phyloP scores from a whole-genome alignment of 305 asterid species.

The Fraxinus angustifolia region DNA sequence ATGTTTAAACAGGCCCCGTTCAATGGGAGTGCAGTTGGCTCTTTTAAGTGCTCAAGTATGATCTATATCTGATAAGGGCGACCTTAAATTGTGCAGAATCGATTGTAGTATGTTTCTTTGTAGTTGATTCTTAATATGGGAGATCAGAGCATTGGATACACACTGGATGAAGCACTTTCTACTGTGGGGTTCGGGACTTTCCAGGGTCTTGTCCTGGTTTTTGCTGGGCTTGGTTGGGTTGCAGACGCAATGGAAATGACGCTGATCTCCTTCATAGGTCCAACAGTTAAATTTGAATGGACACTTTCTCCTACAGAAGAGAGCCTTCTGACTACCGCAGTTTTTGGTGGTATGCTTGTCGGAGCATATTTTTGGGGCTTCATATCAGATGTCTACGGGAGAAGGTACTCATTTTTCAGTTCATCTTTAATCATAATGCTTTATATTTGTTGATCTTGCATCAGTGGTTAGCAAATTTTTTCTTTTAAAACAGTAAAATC shows the following conservation, averaged over 20 bases:
- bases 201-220: conserved; percentile 59
- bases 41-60: too few relatives aligned
- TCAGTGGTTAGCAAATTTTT: too few relatives aligned
- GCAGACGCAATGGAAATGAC: conserved; percentile 81
- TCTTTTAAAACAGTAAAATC: too few relatives aligned
- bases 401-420: conserved; percentile 42
- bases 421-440: not conserved
- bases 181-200: conserved; percentile 71
- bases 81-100: not conserved
- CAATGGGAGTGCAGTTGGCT: too few relatives aligned
- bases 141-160: conserved; percentile 32
- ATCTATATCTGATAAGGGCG: not conserved
- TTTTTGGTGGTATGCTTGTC: conserved; percentile 79
- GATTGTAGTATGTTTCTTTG: not conserved
- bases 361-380: conserved; percentile 74
- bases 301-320: conserved; percentile 61
- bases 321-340: conserved; percentile 70
- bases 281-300: conserved; percentile 72
- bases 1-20: too few relatives aligned
- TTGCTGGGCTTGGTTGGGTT: conserved; percentile 72
- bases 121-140: conserved; percentile 20
- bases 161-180: conserved; percentile 73
- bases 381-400: conserved; percentile 65
- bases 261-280: conserved; percentile 75
- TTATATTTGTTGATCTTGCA: too few relatives aligned